Percentiles rank a stretch among this genome's conserved stretches.
Evolutionary conservation across 2,329 filamentous ascomycete species (phyloP).

Genomic region (Corynespora cassiicola): DNA sequence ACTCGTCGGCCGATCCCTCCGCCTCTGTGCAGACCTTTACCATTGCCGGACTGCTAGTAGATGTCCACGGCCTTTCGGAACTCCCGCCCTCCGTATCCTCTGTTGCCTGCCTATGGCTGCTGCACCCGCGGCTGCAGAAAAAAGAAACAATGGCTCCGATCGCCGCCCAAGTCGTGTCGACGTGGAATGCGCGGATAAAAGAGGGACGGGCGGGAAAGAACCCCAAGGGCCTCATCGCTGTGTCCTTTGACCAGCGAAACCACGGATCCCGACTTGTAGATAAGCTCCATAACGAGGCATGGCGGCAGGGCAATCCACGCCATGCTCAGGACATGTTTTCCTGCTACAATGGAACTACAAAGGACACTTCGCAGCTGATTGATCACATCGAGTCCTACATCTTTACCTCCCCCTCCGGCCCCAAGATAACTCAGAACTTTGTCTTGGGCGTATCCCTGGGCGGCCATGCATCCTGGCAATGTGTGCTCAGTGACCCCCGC

Average conservation of each 20-base stretch:
- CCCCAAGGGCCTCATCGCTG: constrained; percentile 72
- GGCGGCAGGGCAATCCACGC: constrained; percentile 76
- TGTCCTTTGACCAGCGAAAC: constrained; percentile 91
- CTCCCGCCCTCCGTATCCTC: constrained; percentile 61
- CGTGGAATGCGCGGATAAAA: constrained; percentile 64
- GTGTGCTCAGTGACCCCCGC: constrained; percentile 77
- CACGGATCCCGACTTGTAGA: constrained; percentile 79
- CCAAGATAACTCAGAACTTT: constrained; percentile 67
- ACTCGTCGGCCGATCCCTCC: constrained; percentile 31
- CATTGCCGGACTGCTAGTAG: constrained; percentile 79
- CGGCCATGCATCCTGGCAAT: constrained; percentile 87
- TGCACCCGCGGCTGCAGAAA: constrained; percentile 77
- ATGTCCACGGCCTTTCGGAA: constrained; percentile 82
- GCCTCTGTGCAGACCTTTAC: constrained; percentile 72
- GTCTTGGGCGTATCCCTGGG: constrained; percentile 85
- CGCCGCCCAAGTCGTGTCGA: constrained; percentile 71
- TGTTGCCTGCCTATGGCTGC: constrained; percentile 86
- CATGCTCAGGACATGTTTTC: constrained; percentile 95
- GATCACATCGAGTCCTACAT: constrained; percentile 80
- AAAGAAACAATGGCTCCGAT: constrained; percentile 78
- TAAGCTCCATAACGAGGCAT: constrained; percentile 74
- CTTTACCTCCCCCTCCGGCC: constrained; percentile 56
- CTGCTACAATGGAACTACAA: constrained; percentile 73
- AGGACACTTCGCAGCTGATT: constrained; percentile 78
- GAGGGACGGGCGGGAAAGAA: constrained; percentile 32